A percentile compares a stretch with the other conserved stretches of the same genome.
Conservation (phyloP, 805 yeast genomes). For the Wickerhamiella domercqiae region DNA sequence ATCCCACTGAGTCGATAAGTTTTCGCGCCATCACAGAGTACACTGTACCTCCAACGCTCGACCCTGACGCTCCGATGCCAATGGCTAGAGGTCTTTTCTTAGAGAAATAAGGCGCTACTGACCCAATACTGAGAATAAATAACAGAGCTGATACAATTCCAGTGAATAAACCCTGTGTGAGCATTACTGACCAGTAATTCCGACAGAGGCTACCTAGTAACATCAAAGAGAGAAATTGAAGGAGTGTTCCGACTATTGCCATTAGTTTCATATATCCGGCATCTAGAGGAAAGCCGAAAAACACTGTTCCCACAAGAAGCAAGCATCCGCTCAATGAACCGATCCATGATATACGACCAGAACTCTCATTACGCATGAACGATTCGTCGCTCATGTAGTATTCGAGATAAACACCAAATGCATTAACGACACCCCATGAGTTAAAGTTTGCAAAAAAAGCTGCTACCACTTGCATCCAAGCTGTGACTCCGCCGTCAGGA, state of each 20-base stretch:
- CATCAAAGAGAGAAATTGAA: conserved; percentile 20
- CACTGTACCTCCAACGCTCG: conserved; percentile 36
- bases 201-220: conserved; percentile 24
- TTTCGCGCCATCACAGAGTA: conserved; percentile 33
- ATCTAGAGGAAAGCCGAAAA: conserved; percentile 22
- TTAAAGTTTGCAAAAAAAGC: conserved; percentile 16
- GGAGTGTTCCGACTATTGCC: conserved; percentile 16
- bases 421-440: conserved; percentile 17
- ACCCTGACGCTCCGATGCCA: conserved; percentile 35
- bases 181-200: conserved; percentile 34
- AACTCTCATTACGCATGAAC: background rate
- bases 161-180: conserved; percentile 36
- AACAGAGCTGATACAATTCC: conserved; percentile 32
- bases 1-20: conserved; percentile 31
- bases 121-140: conserved; percentile 31
- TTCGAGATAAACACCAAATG: conserved; percentile 18
- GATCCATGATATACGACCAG: conserved; percentile 18
- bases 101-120: conserved; percentile 32
- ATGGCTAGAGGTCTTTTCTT: conserved; percentile 31
- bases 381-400: conserved; percentile 9
- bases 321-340: conserved; percentile 13
- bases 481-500: conserved; percentile 18
- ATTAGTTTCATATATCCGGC: conserved; percentile 17
- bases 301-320: conserved; percentile 12
- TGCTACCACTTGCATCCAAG: conserved; percentile 19